Evolutionary conservation across 2,329 filamentous ascomycete species (phyloP).

Genomic region (Didymella pinodella): DNA sequence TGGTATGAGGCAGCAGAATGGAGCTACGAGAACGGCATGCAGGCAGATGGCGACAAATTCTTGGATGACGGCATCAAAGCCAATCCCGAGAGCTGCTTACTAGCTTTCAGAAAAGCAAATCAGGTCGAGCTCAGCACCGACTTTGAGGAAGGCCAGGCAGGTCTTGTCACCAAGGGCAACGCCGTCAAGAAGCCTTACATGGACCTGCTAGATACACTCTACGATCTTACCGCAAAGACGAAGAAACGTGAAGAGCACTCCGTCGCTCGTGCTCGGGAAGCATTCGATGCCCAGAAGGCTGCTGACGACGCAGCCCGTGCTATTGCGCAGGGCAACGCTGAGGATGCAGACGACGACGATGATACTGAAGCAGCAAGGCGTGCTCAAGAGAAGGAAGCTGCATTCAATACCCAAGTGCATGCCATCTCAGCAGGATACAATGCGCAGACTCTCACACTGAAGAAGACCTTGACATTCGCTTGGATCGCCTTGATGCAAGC

Average conservation of each 20-base stretch:
- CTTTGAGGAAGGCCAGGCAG: slow-evolving; percentile 77
- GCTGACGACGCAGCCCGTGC: slow-evolving; percentile 52
- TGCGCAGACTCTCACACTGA: slow-evolving; percentile 77
- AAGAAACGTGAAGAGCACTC: slow-evolving; percentile 71
- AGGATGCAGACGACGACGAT: slow-evolving; percentile 64
- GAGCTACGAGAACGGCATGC: slow-evolving; percentile 80
- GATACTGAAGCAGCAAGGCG: slow-evolving; percentile 52
- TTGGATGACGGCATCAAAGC: slow-evolving; percentile 82
- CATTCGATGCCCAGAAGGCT: slow-evolving; percentile 58
- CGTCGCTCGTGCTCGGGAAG: slow-evolving; percentile 63
- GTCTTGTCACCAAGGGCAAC: slow-evolving; percentile 68
- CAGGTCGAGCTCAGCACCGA: slow-evolving; percentile 81
- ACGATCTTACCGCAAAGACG: slow-evolving; percentile 78
- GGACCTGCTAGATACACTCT: slow-evolving; percentile 83
- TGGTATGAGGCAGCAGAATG: slow-evolving; percentile 96
- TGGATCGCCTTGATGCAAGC: slow-evolving; percentile 96
- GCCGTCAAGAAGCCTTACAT: slow-evolving; percentile 86
- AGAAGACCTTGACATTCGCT: slow-evolving; percentile 85
- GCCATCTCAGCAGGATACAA: slow-evolving; percentile 71
- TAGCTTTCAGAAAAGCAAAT: slow-evolving; percentile 90
- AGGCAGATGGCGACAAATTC: slow-evolving; percentile 77
- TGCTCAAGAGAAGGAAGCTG: slow-evolving; percentile 58
- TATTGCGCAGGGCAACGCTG: slow-evolving; percentile 50
- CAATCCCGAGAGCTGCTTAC: slow-evolving; percentile 90
- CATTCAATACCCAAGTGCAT: slow-evolving; percentile 63